Base-by-base conservation (phyloP, 1,139 yeast species). In the Yamadazyma membranifaciens region DNA sequence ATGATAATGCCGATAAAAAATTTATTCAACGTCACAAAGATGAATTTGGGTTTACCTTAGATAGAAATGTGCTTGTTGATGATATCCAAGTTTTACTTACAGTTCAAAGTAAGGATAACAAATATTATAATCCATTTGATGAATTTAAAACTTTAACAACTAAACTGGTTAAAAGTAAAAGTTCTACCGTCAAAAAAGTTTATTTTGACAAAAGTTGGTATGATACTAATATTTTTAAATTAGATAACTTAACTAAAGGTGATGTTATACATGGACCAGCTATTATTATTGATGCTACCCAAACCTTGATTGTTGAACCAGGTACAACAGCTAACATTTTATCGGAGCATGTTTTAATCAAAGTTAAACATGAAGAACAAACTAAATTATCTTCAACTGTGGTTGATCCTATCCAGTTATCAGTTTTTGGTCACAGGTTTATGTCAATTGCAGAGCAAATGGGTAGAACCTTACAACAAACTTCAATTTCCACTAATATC, bases 361-460 rank as follows among this genome's bases (percentile, higher is more conserved):
- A 47, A 27, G 65, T 65, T 2, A 67, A 58, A 24, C 62, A 60
- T 31, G 62, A 58, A 36, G 49, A 43, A 6, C 56, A 51, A 31
- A 57, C 62, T 1, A 47, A 45, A 14, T 39, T 66, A 10, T 65
- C 73, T 0, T 46, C 47, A n/a, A 48, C 52, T 1, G 53, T 53
- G 3, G 72, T 81, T 20, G 88, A 85, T 51, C 92, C 94, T 0
- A 76, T 86, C 40, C 78, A 81, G 52, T 62, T 87, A 34, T 83
- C 92, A 1, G 87, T 87, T 1, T 87, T 86, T 61, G 86, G 91
- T 16, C 91, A 87, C 57, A 67, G 94, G 49, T 87, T 87, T 56
- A 86, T 87, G 94, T 85, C 87, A 39, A 83, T 87, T 57, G 95
- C 95, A 4, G 95, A 86, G 54, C 94, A 86, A 56, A 87, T 87